Conservation (phyloP, 2,329 filamentous ascomycete species). For the Fusarium torreyae region DNA sequence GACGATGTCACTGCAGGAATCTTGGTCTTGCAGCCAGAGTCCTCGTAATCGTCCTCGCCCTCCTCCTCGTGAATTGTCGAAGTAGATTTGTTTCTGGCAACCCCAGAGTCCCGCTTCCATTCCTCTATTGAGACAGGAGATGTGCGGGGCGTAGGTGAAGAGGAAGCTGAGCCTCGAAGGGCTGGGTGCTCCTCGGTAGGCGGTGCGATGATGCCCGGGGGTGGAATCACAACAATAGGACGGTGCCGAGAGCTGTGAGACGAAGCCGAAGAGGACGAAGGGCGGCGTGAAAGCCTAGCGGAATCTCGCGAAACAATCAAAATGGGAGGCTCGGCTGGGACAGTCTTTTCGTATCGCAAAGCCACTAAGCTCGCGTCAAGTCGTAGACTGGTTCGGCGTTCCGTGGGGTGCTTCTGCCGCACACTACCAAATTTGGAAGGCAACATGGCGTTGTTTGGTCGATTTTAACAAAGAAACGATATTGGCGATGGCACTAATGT, state of each 20-base stretch:
- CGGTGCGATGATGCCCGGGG: conserved; percentile 56
- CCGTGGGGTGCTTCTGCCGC: conserved; percentile 59
- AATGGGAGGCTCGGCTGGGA: conserved; percentile 71
- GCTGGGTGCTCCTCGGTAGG: conserved; percentile 69
- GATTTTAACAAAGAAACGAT: conserved; percentile 27
- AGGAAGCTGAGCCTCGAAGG: conserved; percentile 56
- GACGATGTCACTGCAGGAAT: conserved; percentile 32
- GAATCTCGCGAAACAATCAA: conserved; percentile 64
- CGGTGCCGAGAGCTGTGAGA: conserved; percentile 46
- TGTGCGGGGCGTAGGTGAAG: conserved; percentile 40
- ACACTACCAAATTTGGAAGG: conserved; percentile 61
- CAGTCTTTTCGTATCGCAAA: conserved; percentile 73
- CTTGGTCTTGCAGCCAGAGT: conserved; percentile 26
- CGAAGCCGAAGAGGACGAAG: conserved; percentile 45
- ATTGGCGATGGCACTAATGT: conserved; percentile 21
- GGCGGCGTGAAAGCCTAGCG: conserved; percentile 52
- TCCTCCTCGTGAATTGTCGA: conserved; percentile 59
- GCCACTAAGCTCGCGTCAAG: conserved; percentile 68
- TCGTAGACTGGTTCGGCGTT: conserved; percentile 56
- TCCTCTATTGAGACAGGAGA: conserved; percentile 54
- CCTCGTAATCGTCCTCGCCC: conserved; percentile 56
- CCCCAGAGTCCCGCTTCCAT: conserved; percentile 70
- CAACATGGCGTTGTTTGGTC: conserved; percentile 51
- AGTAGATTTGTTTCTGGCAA: conserved; percentile 63
- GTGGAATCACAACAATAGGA: conserved; percentile 53